A percentile compares a stretch with the other conserved stretches of the same genome.
These are phyloP conservation scores for Boletus subcaerulescens DNA, from an alignment of 768 basidiomycete genomes.

Conservation along the genomic window DNA sequence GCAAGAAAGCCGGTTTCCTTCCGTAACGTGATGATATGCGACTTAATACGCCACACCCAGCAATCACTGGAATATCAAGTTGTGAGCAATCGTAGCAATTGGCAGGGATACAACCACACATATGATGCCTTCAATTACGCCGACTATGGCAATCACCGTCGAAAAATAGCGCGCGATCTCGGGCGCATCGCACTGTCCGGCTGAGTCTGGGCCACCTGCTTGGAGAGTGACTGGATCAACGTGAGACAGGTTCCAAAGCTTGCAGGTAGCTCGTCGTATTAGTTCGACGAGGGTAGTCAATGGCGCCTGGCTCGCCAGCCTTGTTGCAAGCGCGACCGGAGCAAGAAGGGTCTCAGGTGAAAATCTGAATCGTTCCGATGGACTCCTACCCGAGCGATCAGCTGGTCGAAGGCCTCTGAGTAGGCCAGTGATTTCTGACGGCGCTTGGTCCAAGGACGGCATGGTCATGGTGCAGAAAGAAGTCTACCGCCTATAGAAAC, in stretches of 20 bases:
- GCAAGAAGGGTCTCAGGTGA: conserved; percentile 22
- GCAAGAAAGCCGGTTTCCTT: conserved; percentile 24
- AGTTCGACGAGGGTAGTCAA: conserved; percentile 27
- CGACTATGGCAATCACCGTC: conserved; percentile 11
- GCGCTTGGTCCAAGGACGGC: conserved; percentile 1
- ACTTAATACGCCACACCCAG: conserved; percentile 20
- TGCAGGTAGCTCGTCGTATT: conserved; percentile 25
- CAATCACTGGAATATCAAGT: conserved; percentile 16
- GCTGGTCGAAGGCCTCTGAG: neutral
- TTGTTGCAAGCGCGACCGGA: conserved; percentile 24
- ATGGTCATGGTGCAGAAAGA: neutral
- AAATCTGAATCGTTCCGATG: neutral
- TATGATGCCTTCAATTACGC: conserved; percentile 16
- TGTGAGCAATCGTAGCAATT: conserved; percentile 1
- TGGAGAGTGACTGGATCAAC: too few species aligned
- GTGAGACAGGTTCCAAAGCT: conserved; percentile 18
- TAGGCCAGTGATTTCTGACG: conserved; percentile 6
- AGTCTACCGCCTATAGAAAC: neutral
- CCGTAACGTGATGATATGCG: conserved; percentile 26
- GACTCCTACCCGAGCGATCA: neutral
- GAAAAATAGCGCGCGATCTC: conserved; percentile 22
- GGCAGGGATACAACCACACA: conserved; percentile 13
- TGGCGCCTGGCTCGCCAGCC: conserved; percentile 21
- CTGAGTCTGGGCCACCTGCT: too few species aligned
- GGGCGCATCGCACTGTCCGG: conserved; percentile 18